Conservation (phyloP, 176 grass and related monocot genomes). For the Pontederia crassipes region DNA sequence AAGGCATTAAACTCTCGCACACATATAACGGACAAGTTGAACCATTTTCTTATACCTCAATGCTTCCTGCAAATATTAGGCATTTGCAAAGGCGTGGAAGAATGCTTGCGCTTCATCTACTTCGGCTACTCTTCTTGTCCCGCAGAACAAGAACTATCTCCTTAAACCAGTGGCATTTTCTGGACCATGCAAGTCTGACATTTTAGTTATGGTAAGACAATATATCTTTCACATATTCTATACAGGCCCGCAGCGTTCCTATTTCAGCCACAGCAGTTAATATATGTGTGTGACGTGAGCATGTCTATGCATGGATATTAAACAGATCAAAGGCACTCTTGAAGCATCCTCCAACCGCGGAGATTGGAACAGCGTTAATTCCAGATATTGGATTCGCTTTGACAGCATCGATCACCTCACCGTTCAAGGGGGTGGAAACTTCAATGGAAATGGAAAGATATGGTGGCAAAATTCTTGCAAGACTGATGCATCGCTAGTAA, state of each 20-base stretch:
- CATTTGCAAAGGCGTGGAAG: constrained; percentile 55
- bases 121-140: constrained; percentile 18
- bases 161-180: constrained; percentile 47
- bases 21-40: too few relatives aligned
- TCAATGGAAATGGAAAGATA: constrained; percentile 53
- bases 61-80: constrained; percentile 16
- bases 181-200: constrained; percentile 44
- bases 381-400: constrained; percentile 51
- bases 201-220: constrained; percentile 32
- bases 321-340: constrained; percentile 47
- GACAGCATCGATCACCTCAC: constrained; percentile 17
- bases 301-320: not conserved
- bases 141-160: constrained; percentile 31
- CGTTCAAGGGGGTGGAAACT: constrained; percentile 46
- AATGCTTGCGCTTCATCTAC: constrained; percentile 29
- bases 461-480: constrained; percentile 91
- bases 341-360: constrained; percentile 34
- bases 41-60: not conserved
- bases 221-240: not conserved
- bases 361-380: constrained; percentile 26
- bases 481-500: constrained; percentile 37
- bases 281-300: too few relatives aligned
- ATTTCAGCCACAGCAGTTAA: too few relatives aligned
- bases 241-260: too few relatives aligned
- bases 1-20: not conserved